Base-by-base conservation (phyloP, 2,329 filamentous ascomycete genomes). In the Fusarium sp. region DNA sequence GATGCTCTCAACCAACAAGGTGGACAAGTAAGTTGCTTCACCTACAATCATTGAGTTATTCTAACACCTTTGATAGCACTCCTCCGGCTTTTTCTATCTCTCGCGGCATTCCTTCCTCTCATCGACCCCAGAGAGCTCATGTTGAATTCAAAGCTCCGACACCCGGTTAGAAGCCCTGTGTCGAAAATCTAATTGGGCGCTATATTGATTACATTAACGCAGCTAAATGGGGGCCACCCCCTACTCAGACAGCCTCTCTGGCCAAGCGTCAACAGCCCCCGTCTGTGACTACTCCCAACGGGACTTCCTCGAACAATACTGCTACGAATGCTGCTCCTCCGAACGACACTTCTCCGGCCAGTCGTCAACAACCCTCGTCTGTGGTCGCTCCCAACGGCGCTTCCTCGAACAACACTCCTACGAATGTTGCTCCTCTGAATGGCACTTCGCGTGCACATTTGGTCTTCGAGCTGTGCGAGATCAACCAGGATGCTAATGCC, bases 161-260 rank as follows among this genome's bases (percentile, higher is more conserved):
- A n/a, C 59, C 57, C 7, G 71, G 41, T 40, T 75, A 70, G 73
- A 37, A 63, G 26, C 35, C 64, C n/a, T 32, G 56, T 14, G 73
- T 71, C 7, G 5, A 60, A 3, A 27, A 32, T 8, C 26, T 72
- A n/a, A 42, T 60, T 9, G 23, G 33, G 6, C 37, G 20, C 7
- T 33, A 49, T 10, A 23, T 23, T 23, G 23, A 23, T 23, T 23
- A 23, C 23, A 23, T 23, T 23, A 23, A 23, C 23, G 5, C 58
- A 26, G 56, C 67, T 6, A 41, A 32, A 49, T 68, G 73, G 73
- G 68, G 60, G 7, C 44, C 56, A 1, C 27, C 41, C 6, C 41
- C 20, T 10, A 41, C n/a, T 13, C 14, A 35, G 5, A 27, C 45
- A 20, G 17, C 42, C 20, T 11, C 32, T 26, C 23, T 20, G 44